A percentile compares a stretch with the other conserved stretches of the same genome.
Conservation (phyloP, 2,329 filamentous ascomycete species). For the Cercospora zeae-maydis region DNA sequence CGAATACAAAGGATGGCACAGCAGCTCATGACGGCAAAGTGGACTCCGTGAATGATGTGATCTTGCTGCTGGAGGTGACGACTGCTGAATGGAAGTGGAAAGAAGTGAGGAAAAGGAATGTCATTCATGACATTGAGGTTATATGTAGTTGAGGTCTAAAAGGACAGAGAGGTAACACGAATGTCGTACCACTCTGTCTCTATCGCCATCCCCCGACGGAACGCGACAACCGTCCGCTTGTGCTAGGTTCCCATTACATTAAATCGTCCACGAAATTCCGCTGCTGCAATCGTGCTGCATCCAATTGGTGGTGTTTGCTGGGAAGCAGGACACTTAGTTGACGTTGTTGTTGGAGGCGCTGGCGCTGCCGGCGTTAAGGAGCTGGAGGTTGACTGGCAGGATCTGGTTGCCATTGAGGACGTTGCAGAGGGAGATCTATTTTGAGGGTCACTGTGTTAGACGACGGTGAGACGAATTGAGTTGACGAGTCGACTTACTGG, state of each 20-base stretch:
- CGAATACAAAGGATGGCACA: no score
- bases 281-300: no score
- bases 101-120: no score
- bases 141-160: no score
- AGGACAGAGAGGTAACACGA: not conserved
- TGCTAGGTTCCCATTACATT: not conserved
- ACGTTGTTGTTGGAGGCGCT: not conserved
- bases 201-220: not conserved
- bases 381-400: not conserved
- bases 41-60: no score
- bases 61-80: no score
- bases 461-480: not conserved
- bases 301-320: no score
- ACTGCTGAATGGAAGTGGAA: no score
- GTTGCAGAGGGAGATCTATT: not conserved
- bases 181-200: not conserved
- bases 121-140: no score
- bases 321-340: no score
- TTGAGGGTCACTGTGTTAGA: not conserved
- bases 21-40: no score
- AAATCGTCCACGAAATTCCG: not conserved
- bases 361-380: not conserved
- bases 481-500: not conserved
- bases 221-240: not conserved
- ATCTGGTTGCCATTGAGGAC: not conserved